A percentile compares a stretch with the other conserved stretches of the same genome.
Evolutionary conservation across 768 basidiomycete genomes (phyloP).

Genomic region (Russula foetens): DNA sequence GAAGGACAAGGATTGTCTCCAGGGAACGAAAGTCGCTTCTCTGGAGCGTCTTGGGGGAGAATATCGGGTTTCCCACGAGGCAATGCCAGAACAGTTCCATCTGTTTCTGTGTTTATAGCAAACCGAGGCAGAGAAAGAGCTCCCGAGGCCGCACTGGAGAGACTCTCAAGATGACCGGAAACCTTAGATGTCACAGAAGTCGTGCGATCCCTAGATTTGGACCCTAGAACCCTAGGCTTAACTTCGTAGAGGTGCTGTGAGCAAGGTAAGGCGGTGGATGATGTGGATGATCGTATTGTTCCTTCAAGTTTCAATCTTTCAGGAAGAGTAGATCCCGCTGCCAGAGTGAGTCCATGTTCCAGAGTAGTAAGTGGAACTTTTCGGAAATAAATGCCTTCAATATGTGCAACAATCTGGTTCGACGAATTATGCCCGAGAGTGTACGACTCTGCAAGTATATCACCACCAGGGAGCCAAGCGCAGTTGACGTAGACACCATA

Average conservation of each 20-base stretch:
- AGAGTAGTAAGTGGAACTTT: constrained; percentile 45
- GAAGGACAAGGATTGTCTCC: constrained; percentile 6
- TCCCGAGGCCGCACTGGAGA: background rate
- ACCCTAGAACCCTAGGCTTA: background rate
- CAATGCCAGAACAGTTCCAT: background rate
- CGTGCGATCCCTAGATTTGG: background rate
- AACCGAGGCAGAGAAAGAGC: background rate
- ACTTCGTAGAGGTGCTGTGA: background rate
- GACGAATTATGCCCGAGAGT: constrained; percentile 36
- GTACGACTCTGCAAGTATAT: constrained; percentile 44
- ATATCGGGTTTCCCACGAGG: background rate
- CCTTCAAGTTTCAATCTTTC: background rate
- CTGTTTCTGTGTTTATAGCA: background rate
- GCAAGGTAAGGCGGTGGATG: background rate
- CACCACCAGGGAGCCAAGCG: constrained; percentile 34
- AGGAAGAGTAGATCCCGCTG: constrained; percentile 18
- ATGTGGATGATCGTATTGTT: background rate
- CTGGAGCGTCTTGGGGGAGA: background rate
- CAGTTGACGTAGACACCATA: constrained; percentile 49
- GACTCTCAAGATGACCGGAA: background rate
- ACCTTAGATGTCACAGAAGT: background rate
- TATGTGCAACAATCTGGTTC: constrained; percentile 41
- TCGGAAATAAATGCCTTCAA: constrained; percentile 53
- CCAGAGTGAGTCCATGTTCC: constrained; percentile 35
- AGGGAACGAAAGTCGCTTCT: constrained; percentile 1